Evolutionary conservation across 139 green algal species (phyloP).

Genomic region (Chlorella sp.): DNA sequence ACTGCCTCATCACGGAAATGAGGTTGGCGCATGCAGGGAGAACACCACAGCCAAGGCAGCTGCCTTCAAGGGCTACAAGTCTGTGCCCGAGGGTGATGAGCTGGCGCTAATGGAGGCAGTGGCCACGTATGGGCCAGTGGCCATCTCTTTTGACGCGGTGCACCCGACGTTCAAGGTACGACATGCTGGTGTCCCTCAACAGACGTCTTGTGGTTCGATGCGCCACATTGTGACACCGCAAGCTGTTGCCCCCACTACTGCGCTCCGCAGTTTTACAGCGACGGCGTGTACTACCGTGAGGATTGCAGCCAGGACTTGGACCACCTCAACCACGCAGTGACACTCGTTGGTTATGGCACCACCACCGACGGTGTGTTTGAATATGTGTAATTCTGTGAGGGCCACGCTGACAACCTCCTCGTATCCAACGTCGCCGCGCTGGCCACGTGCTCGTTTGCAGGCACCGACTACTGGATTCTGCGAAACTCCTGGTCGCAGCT

Average conservation of each 20-base stretch:
- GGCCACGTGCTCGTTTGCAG: neutral
- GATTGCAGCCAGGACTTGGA: constrained; percentile 19
- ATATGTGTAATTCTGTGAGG: neutral
- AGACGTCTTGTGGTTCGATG: too few relatives aligned
- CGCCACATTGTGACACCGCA: too few relatives aligned
- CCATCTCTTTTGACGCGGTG: constrained; percentile 18
- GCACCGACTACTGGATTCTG: constrained; percentile 47
- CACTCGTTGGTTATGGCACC: constrained; percentile 47
- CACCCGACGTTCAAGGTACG: constrained; percentile 40
- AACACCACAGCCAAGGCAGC: constrained; percentile 17
- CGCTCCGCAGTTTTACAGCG: constrained; percentile 24
- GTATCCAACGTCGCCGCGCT: neutral
- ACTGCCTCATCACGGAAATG: too few relatives aligned
- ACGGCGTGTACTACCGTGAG: constrained; percentile 23
- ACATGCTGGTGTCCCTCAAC: too few relatives aligned
- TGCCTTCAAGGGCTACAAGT: constrained; percentile 16
- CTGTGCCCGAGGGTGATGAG: constrained; percentile 7
- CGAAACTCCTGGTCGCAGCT: constrained; percentile 12
- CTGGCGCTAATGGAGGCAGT: constrained; percentile 42
- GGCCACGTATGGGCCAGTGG: constrained; percentile 31
- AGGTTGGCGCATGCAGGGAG: constrained; percentile 3
- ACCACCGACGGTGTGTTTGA: constrained; percentile 14
- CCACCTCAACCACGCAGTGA: constrained; percentile 42
- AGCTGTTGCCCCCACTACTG: too few relatives aligned
- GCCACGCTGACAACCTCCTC: neutral